Conservation (phyloP, 2,329 filamentous ascomycete species). For the Pestalotiopsis sp. region DNA sequence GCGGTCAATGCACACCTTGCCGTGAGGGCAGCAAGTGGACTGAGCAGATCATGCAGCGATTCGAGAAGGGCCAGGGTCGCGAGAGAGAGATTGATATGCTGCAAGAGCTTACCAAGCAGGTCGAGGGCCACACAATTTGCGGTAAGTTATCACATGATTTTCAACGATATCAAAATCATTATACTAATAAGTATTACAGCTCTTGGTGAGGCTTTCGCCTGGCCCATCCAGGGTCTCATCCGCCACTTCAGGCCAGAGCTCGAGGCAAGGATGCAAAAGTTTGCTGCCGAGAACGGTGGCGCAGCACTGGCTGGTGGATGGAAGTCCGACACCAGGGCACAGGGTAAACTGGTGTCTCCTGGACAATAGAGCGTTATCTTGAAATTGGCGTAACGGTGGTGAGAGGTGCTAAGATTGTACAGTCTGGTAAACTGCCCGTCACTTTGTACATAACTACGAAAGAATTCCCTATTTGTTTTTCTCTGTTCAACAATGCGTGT, state of each 20-base stretch:
- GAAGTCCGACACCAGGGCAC: slow-evolving; percentile 71
- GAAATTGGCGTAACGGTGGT: slow-evolving; percentile 14
- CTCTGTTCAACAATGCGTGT: slow-evolving; percentile 2
- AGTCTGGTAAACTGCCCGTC: slow-evolving; percentile 16
- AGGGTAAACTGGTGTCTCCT: slow-evolving; percentile 84
- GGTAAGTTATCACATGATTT: slow-evolving; percentile 60
- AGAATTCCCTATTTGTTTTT: slow-evolving; percentile 1
- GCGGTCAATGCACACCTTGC: slow-evolving; percentile 99
- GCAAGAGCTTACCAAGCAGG: slow-evolving; percentile 98
- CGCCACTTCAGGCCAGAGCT: slow-evolving; percentile 97
- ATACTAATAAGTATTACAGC: slow-evolving; percentile 50
- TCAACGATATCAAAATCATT: background rate
- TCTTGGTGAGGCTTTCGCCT: slow-evolving; percentile 95
- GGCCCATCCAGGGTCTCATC: slow-evolving; percentile 97
- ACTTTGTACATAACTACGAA: slow-evolving; percentile 24
- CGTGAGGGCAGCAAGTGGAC: slow-evolving; percentile 99
- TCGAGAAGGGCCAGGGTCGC: slow-evolving; percentile 87
- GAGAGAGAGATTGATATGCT: slow-evolving; percentile 98
- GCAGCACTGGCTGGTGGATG: slow-evolving; percentile 84
- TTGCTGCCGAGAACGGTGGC: slow-evolving; percentile 72
- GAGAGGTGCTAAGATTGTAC: slow-evolving; percentile 12
- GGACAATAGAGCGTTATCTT: slow-evolving; percentile 68
- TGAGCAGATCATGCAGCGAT: slow-evolving; percentile 96
- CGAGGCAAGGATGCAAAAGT: slow-evolving; percentile 85
- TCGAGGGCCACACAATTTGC: slow-evolving; percentile 98